Conservation (phyloP, 2,329 filamentous ascomycete genomes). For the Curvularia verruculosa region DNA sequence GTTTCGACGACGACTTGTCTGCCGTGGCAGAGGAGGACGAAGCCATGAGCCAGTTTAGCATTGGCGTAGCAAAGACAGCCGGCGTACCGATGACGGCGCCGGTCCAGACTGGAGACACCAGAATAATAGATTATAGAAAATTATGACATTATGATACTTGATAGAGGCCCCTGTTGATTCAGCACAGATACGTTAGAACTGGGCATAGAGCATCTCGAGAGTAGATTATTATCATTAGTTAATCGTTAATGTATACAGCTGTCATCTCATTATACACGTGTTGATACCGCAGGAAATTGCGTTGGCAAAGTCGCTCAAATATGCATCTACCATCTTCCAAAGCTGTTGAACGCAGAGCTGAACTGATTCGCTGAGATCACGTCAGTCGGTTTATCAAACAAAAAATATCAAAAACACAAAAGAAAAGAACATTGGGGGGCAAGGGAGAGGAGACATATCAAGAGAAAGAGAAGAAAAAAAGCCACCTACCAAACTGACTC, state of each 20-base stretch:
- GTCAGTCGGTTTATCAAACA: neutral
- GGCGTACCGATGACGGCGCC: conserved; percentile 1
- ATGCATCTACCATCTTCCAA: conserved; percentile 17
- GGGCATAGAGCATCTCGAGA: neutral
- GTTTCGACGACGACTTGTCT: conserved; percentile 21
- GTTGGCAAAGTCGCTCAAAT: neutral
- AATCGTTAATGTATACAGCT: neutral
- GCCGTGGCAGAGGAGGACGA: conserved; percentile 16
- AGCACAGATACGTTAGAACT: neutral
- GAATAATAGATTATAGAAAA: conserved; percentile 12
- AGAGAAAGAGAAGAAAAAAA: neutral
- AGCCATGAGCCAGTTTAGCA: neutral
- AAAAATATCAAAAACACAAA: neutral
- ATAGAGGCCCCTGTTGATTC: neutral
- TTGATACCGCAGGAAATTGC: neutral
- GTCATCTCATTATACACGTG: neutral
- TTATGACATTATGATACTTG: conserved; percentile 3
- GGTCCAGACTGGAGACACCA: neutral
- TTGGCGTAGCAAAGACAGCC: conserved; percentile 10
- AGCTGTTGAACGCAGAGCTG: conserved; percentile 15
- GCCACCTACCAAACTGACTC: conserved; percentile 26
- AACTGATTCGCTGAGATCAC: conserved; percentile 14
- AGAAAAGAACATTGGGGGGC: neutral
- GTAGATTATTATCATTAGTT: neutral
- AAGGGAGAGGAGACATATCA: no score